Evolutionary conservation across 306 rosid species (phyloP).

Genomic region (Crotalaria pallida): DNA sequence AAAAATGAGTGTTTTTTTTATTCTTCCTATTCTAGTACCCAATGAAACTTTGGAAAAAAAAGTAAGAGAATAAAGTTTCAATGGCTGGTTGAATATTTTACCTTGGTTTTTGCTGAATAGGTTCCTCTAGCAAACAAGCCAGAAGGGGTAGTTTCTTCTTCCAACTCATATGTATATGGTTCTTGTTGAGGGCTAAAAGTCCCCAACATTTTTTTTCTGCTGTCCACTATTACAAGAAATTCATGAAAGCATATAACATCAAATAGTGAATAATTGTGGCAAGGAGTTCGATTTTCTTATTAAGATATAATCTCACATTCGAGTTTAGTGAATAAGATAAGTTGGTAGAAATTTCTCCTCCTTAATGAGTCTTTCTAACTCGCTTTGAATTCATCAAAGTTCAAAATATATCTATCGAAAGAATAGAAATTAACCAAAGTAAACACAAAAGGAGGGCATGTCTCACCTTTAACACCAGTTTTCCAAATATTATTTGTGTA

Average conservation of each 20-base stretch:
- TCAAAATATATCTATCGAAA: no score
- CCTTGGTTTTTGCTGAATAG: conserved; percentile 67
- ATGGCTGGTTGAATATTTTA: conserved; percentile 3
- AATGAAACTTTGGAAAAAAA: not conserved
- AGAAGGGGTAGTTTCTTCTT: conserved; percentile 68
- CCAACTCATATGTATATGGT: conserved; percentile 48
- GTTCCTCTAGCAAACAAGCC: conserved; percentile 71
- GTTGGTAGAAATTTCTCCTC: no score
- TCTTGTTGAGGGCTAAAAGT: conserved; percentile 65
- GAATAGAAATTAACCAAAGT: not conserved
- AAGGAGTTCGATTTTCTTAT: no score
- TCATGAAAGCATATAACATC: not conserved
- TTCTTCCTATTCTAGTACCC: not conserved
- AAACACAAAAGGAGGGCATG: not conserved
- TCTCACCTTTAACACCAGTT: conserved; percentile 66
- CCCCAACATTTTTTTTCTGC: conserved; percentile 69
- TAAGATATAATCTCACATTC: no score
- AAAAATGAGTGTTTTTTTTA: not conserved
- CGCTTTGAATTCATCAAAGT: no score
- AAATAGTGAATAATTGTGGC: no score
- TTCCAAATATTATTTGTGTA: conserved; percentile 71
- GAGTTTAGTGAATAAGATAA: no score
- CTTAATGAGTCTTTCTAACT: no score
- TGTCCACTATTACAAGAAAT: conserved; percentile 46
- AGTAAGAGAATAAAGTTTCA: not conserved